Conservation (phyloP, 2,329 filamentous ascomycete genomes). For the Didymella keratinophila region DNA sequence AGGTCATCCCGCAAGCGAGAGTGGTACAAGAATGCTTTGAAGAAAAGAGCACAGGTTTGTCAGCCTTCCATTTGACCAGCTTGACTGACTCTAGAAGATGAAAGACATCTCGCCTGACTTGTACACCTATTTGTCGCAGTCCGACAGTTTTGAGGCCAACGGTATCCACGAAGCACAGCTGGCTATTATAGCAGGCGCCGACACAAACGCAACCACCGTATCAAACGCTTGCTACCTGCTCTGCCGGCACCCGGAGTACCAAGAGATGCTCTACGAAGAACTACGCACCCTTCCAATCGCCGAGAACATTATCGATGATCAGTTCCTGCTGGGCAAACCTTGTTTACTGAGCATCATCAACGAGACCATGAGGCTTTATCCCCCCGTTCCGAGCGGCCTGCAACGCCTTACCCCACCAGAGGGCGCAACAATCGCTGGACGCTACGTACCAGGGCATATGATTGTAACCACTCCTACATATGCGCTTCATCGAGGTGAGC, state of each 20-base stretch:
- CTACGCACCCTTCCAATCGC: slow-evolving; percentile 9
- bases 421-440: slow-evolving; percentile 31
- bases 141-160: slow-evolving; percentile 10
- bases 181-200: slow-evolving; percentile 53
- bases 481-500: slow-evolving; percentile 22
- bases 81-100: slow-evolving; percentile 18
- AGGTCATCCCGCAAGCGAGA: not conserved
- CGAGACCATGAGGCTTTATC: slow-evolving; percentile 28
- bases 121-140: slow-evolving; percentile 24
- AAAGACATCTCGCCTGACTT: slow-evolving; percentile 16
- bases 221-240: slow-evolving; percentile 56
- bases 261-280: slow-evolving; percentile 23
- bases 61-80: not conserved
- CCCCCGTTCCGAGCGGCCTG: slow-evolving; percentile 28
- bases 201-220: slow-evolving; percentile 59
- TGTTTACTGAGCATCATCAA: slow-evolving; percentile 30
- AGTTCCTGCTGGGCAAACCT: slow-evolving; percentile 17
- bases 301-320: slow-evolving; percentile 14
- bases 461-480: slow-evolving; percentile 28
- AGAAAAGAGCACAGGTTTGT: slow-evolving; percentile 18
- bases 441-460: slow-evolving; percentile 32
- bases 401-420: slow-evolving; percentile 36
- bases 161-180: slow-evolving; percentile 23
- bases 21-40: slow-evolving; percentile 22
- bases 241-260: slow-evolving; percentile 41